Percentiles rank a stretch among this genome's conserved stretches.
phyloP scores from a whole-genome alignment of 768 basidiomycete genomes.

The Trametes villosa region DNA sequence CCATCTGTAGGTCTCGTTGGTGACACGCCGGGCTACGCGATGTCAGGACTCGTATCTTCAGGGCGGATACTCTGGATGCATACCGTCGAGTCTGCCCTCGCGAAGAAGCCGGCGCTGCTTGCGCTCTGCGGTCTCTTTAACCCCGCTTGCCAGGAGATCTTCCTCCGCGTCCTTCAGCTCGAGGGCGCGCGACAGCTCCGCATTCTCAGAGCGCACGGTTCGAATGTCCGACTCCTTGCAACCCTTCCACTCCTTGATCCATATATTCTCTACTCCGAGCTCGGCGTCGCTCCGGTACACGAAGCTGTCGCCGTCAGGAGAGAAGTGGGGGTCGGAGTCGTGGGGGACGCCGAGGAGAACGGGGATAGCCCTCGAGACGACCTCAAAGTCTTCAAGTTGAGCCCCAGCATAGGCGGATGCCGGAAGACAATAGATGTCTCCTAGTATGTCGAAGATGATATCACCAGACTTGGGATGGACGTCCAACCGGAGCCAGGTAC shows the following conservation, averaged over 20 bases:
- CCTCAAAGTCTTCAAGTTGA: constrained; percentile 29
- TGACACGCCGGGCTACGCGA: constrained; percentile 50
- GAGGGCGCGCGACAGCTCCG: constrained; percentile 43
- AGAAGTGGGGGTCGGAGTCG: constrained; percentile 76
- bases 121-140: constrained; percentile 54
- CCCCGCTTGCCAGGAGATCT: constrained; percentile 49
- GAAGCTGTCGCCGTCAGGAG: constrained; percentile 63
- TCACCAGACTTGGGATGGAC: constrained; percentile 73
- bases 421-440: constrained; percentile 74
- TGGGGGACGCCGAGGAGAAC: constrained; percentile 67
- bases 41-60: neutral
- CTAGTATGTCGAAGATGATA: constrained; percentile 75
- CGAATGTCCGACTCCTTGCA: constrained; percentile 64
- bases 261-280: constrained; percentile 76
- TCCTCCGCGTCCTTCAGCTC: constrained; percentile 47
- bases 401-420: constrained; percentile 41
- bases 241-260: constrained; percentile 69
- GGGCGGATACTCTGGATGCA: constrained; percentile 25
- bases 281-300: constrained; percentile 76
- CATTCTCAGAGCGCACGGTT: constrained; percentile 28
- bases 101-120: constrained; percentile 52
- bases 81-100: constrained; percentile 59
- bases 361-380: constrained; percentile 52
- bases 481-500: constrained; percentile 77
- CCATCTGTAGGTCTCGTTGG: constrained; percentile 78